Conservation (phyloP, 1,284 basidiomycete genomes). For the Ceratobasidium sp. region DNA sequence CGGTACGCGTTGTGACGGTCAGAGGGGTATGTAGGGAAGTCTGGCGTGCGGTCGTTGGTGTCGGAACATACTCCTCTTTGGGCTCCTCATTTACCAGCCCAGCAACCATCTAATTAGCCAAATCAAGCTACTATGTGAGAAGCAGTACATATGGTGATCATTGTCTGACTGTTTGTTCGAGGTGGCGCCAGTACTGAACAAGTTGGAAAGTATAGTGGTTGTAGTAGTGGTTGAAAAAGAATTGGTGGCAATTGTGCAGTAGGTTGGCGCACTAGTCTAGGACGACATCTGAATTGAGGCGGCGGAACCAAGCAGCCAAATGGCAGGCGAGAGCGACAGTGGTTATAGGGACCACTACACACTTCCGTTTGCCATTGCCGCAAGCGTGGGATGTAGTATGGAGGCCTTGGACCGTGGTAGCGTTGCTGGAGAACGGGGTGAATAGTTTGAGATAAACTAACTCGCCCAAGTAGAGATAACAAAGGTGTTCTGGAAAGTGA, state of each 20-base stretch:
- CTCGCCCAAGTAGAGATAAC: neutral
- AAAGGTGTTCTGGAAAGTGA: neutral
- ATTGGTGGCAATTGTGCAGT: neutral
- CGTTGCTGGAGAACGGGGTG: neutral
- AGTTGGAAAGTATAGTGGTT: neutral
- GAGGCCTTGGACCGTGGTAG: neutral
- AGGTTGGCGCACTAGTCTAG: neutral
- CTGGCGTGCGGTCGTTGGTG: too few relatives aligned
- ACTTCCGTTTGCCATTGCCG: neutral
- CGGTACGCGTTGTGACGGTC: too few relatives aligned
- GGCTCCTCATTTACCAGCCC: too few relatives aligned
- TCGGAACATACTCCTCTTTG: too few relatives aligned
- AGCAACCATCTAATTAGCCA: too few relatives aligned
- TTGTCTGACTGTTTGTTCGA: too few relatives aligned
- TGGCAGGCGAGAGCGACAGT: neutral
- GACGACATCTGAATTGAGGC: neutral
- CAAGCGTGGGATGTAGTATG: neutral
- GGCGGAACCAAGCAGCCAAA: conserved; percentile 3
- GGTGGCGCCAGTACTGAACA: conserved; percentile 5
- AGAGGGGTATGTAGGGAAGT: too few relatives aligned
- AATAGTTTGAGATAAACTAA: conserved; percentile 17
- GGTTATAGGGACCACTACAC: neutral
- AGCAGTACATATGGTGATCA: too few relatives aligned
- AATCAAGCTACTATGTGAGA: too few relatives aligned
- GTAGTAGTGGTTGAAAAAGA: conserved; percentile 21